Conservation (phyloP, 208 protist genomes). For the Leishmania gerbilli region DNA sequence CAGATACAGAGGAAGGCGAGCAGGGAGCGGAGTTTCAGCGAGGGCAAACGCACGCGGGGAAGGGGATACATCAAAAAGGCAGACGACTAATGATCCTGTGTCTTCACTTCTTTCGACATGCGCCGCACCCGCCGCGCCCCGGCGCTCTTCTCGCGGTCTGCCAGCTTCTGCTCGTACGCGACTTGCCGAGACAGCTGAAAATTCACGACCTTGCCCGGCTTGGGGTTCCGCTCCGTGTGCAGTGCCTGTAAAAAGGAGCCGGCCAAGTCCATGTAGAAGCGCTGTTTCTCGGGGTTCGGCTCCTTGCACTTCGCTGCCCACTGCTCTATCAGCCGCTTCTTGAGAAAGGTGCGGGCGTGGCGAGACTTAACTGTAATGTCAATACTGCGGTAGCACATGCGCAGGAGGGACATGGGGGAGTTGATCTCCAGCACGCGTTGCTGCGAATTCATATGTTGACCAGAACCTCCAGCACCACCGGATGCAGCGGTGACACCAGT, state of each 20-base stretch:
- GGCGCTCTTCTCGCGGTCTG: slow-evolving; percentile 51
- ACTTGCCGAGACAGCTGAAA: slow-evolving; percentile 83
- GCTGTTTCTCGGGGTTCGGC: slow-evolving; percentile 81
- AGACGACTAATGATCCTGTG: slow-evolving; percentile 24
- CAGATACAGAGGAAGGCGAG: not conserved
- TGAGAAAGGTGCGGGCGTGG: slow-evolving; percentile 84
- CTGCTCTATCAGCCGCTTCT: slow-evolving; percentile 79
- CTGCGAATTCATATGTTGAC: slow-evolving; percentile 70
- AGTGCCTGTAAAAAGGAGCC: slow-evolving; percentile 87
- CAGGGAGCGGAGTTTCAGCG: not conserved
- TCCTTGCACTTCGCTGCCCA: slow-evolving; percentile 76
- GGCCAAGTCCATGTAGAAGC: slow-evolving; percentile 89
- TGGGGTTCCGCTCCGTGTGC: slow-evolving; percentile 75
- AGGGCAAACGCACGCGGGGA: not conserved
- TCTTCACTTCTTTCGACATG: slow-evolving; percentile 40
- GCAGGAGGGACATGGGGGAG: slow-evolving; percentile 77
- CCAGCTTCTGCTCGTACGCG: slow-evolving; percentile 73
- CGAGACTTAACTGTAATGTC: slow-evolving; percentile 89
- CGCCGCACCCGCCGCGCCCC: slow-evolving; percentile 40
- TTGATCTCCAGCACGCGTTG: slow-evolving; percentile 81
- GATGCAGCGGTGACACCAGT: not conserved
- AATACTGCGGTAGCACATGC: slow-evolving; percentile 92
- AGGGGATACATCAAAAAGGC: not conserved
- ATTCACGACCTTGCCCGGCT: slow-evolving; percentile 59
- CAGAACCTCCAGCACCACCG: not conserved